Evolutionary conservation across 257 asterid genomes (phyloP).

Genomic region (Gardenia jasminoides): DNA sequence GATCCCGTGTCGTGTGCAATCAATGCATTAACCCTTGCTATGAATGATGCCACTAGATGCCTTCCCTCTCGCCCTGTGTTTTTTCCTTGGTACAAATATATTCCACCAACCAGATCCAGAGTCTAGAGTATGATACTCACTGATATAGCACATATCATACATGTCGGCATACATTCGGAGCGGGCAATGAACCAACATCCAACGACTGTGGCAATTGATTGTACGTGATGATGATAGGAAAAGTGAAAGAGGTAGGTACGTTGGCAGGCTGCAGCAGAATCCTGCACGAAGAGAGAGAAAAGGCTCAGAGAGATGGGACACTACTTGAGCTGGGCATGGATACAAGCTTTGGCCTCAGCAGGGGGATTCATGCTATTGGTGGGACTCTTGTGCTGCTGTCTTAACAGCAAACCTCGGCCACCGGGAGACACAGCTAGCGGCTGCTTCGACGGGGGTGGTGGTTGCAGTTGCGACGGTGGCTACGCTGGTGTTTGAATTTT

Average conservation of each 20-base stretch:
- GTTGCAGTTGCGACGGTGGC: slow-evolving; percentile 32
- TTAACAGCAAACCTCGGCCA: slow-evolving; percentile 19
- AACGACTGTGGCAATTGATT: background rate
- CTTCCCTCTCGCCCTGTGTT: background rate
- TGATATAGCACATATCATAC: too few species aligned
- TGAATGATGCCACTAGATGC: background rate
- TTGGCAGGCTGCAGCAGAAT: background rate
- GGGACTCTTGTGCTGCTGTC: slow-evolving; percentile 28
- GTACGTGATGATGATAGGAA: background rate
- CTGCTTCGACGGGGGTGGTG: slow-evolving; percentile 4
- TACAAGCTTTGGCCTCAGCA: slow-evolving; percentile 12
- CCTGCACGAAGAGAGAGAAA: background rate
- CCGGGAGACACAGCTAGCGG: slow-evolving; percentile 15
- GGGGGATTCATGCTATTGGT: slow-evolving; percentile 22
- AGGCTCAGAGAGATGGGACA: slow-evolving; percentile 16
- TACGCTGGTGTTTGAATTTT: slow-evolving; percentile 9
- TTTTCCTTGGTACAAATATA: background rate
- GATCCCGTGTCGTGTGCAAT: too few species aligned
- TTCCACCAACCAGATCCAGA: background rate
- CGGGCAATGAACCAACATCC: background rate
- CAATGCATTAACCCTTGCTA: too few species aligned
- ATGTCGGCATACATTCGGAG: background rate
- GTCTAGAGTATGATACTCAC: background rate
- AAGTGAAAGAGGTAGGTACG: background rate
- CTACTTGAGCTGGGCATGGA: slow-evolving; percentile 17